Conservation (phyloP, 2,329 filamentous ascomycete genomes). For the Dendryphion nanum region DNA sequence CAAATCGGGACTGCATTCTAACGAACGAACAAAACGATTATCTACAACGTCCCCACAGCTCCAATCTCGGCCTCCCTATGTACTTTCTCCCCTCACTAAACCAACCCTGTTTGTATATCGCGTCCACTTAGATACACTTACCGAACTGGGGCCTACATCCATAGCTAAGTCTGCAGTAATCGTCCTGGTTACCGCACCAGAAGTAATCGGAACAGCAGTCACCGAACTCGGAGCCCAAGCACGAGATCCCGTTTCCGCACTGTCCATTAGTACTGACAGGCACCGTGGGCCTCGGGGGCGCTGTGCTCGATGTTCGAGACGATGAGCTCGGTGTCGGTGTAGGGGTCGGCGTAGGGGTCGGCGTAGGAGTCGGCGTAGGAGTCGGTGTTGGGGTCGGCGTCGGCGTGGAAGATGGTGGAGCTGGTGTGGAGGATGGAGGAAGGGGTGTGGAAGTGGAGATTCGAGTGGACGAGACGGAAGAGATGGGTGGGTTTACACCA, state of each 20-base stretch:
- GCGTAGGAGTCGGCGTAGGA: constrained; percentile 5
- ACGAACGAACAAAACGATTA: no score
- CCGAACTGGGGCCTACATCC: constrained; percentile 4
- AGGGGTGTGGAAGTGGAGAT: constrained; percentile 4
- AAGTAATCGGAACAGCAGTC: constrained; percentile 25
- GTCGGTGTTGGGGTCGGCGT: constrained; percentile 4
- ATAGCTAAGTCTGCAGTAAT: constrained; percentile 4
- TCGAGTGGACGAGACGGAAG: constrained; percentile 13
- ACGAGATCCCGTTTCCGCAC: constrained; percentile 25
- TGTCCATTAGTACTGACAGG: constrained; percentile 23
- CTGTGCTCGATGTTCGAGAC: constrained; percentile 8
- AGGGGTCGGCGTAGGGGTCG: constrained; percentile 4
- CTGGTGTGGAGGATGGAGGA: constrained; percentile 1
- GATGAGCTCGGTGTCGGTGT: constrained; percentile 2
- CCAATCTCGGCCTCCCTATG: no score
- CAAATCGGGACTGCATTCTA: no score
- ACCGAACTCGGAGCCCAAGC: constrained; percentile 21
- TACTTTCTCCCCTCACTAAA: no score
- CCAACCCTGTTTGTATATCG: no score
- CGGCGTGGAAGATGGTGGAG: constrained; percentile 9
- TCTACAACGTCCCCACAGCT: no score
- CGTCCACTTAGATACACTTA: no score
- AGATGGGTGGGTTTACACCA: constrained; percentile 7
- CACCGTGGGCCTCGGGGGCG: constrained; percentile 17
- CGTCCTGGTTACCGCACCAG: constrained; percentile 5